A percentile compares a stretch with the other conserved stretches of the same genome.
Evolutionary conservation across 2,329 filamentous ascomycete species (phyloP).

Genomic region (Fusarium hainanense): DNA sequence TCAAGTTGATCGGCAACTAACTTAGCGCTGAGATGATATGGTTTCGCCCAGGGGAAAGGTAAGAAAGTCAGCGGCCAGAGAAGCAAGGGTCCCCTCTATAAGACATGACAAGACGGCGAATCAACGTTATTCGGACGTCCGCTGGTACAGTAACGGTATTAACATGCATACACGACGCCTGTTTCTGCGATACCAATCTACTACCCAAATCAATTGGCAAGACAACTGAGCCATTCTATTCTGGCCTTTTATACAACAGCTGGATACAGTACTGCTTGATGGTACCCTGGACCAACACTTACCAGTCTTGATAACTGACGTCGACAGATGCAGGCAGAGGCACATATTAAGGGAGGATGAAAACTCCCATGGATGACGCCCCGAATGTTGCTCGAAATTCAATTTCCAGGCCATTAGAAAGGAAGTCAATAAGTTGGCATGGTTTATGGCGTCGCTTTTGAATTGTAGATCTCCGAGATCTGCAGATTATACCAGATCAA

Average conservation of each 20-base stretch:
- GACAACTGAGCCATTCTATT: background rate
- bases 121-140: background rate
- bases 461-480: slow-evolving; percentile 11
- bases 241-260: background rate
- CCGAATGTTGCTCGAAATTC: background rate
- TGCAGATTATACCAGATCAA: background rate
- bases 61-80: background rate
- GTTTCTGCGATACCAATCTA: background rate
- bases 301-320: background rate
- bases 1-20: slow-evolving; percentile 18
- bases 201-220: background rate
- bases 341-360: background rate
- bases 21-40: background rate
- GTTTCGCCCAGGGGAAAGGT: background rate
- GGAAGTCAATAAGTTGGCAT: background rate
- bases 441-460: background rate
- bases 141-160: background rate
- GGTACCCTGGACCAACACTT: background rate
- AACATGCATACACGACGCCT: background rate
- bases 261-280: background rate
- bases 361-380: background rate
- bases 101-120: background rate
- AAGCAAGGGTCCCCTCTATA: background rate
- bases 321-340: background rate
- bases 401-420: background rate